These are phyloP conservation scores for Psilocybe subaeruginosa DNA, from an alignment of 768 basidiomycete genomes.

Conservation along the genomic window DNA sequence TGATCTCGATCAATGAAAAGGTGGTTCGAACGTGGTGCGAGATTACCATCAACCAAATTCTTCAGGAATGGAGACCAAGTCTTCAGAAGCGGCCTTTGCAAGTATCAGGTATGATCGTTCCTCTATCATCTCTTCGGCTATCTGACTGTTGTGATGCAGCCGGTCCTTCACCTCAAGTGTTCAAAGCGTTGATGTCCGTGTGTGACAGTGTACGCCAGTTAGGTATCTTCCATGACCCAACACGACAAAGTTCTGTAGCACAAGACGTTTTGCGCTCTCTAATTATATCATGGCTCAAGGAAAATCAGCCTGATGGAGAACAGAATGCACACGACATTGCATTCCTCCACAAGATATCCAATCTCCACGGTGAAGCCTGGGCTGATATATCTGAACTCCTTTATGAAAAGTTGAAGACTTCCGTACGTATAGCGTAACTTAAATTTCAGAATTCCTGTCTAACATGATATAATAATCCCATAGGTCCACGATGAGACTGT, in stretches of 20 bases:
- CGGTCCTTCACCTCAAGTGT: constrained; percentile 56
- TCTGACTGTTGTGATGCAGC: constrained; percentile 14
- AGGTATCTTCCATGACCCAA: constrained; percentile 44
- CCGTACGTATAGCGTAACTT: constrained; percentile 15
- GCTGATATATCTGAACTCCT: constrained; percentile 19
- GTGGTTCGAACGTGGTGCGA: constrained; percentile 60
- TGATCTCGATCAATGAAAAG: constrained; percentile 42
- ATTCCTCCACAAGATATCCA: constrained; percentile 48
- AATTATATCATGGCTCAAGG: constrained; percentile 35
- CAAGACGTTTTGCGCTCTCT: constrained; percentile 43
- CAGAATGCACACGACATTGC: constrained; percentile 46
- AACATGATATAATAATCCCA: background rate
- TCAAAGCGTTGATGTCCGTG: constrained; percentile 57
- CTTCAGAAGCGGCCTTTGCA: constrained; percentile 20
- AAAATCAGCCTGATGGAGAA: constrained; percentile 24
- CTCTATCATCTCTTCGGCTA: background rate
- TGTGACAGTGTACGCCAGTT: constrained; percentile 59
- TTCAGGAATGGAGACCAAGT: constrained; percentile 28
- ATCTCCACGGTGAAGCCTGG: constrained; percentile 36
- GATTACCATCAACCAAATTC: constrained; percentile 36
- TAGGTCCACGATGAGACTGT: constrained; percentile 18
- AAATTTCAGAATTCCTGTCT: background rate
- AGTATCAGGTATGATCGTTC: constrained; percentile 26
- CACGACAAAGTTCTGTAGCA: constrained; percentile 36
- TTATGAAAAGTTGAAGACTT: constrained; percentile 15